Evolutionary conservation across 768 basidiomycete genomes (phyloP), one percentile per base, ranked within the genome.

Genomic region (Peribolospora baueri): DNA sequence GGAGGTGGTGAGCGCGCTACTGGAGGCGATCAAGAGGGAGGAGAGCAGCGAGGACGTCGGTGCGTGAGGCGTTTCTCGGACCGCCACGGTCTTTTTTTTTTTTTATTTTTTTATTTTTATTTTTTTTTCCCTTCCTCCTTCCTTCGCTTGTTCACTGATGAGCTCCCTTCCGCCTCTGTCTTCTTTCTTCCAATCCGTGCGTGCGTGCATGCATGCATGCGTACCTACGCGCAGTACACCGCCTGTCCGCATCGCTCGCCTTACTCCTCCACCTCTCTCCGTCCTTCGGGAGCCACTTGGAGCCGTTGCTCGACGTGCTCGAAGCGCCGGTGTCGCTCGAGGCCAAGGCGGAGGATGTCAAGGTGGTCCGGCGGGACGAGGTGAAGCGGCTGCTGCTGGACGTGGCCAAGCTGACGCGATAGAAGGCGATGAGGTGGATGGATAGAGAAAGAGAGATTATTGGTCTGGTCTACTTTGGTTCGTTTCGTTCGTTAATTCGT

Each of bases 1-100:
- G 0, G 90, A 93, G 69, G 67, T 91, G 41, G 70, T 79, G 2
- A 83, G 80, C 61, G 90, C 83, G 0, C 63, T 93, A n/a, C 65
- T 88, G 0, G 84, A 86, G 65, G 83, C 82, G 13, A 62, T 91
- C 14, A 73, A 72, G 52, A 74, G 74, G 59, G 86, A 91, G 68
- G 74, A 69, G 58, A 68, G 70, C 54, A 82, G 72, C 59, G 82
- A 84, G 65, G 88, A 90, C 63, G 78, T 84, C 61, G 79, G 86
- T 82, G 55, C 68, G 84, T 40, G 25, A 10, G 39, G 10, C 9
- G 50, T 2, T 37, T 11, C 7, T 11, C 8, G 8, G 3, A 9
- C 13, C 13, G 14, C 5, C 48, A 7, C 36, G 42, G 36, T 3
- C n/a, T 0, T 46, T 9, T 39, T 46, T 7, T 50, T 37, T 5